Base-by-base conservation (phyloP, 2,329 filamentous ascomycete species). In the Penicillium sp. region DNA sequence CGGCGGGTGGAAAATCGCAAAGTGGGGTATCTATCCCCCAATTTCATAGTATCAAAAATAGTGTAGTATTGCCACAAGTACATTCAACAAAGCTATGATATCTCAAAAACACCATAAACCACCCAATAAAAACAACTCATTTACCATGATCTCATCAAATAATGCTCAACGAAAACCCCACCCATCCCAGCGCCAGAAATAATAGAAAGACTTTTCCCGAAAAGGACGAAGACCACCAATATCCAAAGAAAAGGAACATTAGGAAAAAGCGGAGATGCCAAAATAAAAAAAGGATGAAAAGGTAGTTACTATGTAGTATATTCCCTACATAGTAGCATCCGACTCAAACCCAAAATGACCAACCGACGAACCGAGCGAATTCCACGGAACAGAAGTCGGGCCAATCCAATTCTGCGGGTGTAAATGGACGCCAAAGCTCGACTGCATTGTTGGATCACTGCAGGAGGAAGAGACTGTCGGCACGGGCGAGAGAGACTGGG, bases 351-450 rank as follows among this genome's bases (percentile, higher is more conserved):
- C 48, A 39, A 50, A 63, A 5, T 58, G 55, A 14, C 54, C 58
- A 40, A 59, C 53, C 1, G 53, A 48, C 14, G 60, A 23, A 7
- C 60, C 54, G 6, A 64, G 10, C 2, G 60, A 45, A 31, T 69
- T 66, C 68, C 69, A 71, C 11, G 66, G 62, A 14, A 71, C 55
- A 11, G 67, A 67, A 6, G 64, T 58, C 11, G 70, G 64, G 14
- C 57, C 61, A n/a, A 73, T 52, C 71, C 71, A 72, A 37, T 70
- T 68, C 43, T 72, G 68, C 8, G 69, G 65, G 31, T 72, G 66
- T 26, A 73, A 56, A 23, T 67, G 66, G 2, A 67, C 26, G 8
- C 61, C 59, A 29, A 65, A 56, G 40, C 39, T 54, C 3, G 61
- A 62, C 10, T 59, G 54, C 54, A 65, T 56, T 7, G 48, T 58